These are phyloP conservation scores for Lycium ferocissimum DNA, from an alignment of 257 asterid genomes.

Conservation along the genomic window DNA sequence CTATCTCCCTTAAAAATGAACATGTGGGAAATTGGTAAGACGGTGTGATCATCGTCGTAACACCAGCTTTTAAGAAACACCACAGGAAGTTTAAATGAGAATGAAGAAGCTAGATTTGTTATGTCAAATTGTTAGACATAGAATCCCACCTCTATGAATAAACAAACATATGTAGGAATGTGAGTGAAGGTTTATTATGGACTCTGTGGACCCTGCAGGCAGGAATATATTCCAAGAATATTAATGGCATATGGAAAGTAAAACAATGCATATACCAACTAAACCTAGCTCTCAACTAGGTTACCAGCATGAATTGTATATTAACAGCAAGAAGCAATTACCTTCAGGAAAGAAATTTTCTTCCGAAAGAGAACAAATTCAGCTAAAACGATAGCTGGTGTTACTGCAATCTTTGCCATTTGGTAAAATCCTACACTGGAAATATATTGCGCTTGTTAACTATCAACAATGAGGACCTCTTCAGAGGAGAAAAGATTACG, in stretches of 20 bases:
- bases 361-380: constrained; percentile 80
- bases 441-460: constrained; percentile 26
- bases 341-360: constrained; percentile 73
- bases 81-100: too few relatives aligned
- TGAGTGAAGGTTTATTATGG: too few relatives aligned
- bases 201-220: too few relatives aligned
- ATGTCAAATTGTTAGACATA: too few relatives aligned
- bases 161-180: too few relatives aligned
- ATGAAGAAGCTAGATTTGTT: too few relatives aligned
- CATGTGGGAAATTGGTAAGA: too few relatives aligned
- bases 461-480: background rate
- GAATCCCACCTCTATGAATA: too few relatives aligned
- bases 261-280: background rate
- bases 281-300: constrained; percentile 22
- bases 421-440: constrained; percentile 97
- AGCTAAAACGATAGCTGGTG: constrained; percentile 92
- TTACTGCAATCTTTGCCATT: constrained; percentile 99
- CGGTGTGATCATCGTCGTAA: too few relatives aligned
- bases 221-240: background rate
- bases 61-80: too few relatives aligned
- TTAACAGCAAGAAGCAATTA: constrained; percentile 36
- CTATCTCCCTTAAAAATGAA: too few relatives aligned
- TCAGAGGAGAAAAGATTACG: background rate
- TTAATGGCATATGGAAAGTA: background rate
- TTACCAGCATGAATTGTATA: background rate